Conservation (phyloP, 768 basidiomycete species). For the Asterophora parasitica region DNA sequence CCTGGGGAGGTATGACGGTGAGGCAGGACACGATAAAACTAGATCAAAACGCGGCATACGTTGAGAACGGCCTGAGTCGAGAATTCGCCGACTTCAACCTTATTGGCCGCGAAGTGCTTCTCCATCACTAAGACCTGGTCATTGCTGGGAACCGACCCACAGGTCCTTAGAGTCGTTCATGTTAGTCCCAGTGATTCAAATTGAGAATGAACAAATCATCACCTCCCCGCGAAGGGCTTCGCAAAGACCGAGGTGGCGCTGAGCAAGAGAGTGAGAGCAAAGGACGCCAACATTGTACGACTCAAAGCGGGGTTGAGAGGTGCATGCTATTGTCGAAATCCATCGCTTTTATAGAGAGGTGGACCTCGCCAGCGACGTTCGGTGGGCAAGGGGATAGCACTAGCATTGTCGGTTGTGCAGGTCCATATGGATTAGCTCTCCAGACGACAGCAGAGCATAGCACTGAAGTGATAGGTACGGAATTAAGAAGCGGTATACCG, state of each 20-base stretch:
- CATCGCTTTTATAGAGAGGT: constrained; percentile 5
- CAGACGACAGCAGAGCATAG: constrained; percentile 3
- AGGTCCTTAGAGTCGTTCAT: constrained; percentile 21
- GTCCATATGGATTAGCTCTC: constrained; percentile 1
- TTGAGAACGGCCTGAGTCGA: constrained; percentile 15
- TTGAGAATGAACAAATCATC: not conserved
- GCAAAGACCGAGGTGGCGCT: constrained; percentile 25
- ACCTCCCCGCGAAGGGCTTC: constrained; percentile 24
- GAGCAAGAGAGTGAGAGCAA: constrained; percentile 24
- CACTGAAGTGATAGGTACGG: constrained; percentile 5
- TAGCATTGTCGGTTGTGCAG: not conserved
- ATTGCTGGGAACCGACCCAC: constrained; percentile 34
- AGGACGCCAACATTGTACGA: constrained; percentile 23
- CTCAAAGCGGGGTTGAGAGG: constrained; percentile 8
- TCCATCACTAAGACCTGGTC: constrained; percentile 32
- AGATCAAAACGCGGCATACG: constrained; percentile 7
- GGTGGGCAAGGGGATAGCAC: constrained; percentile 5
- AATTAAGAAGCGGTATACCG: constrained; percentile 12
- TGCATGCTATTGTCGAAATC: not conserved
- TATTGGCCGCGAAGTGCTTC: constrained; percentile 37
- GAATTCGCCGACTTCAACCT: constrained; percentile 21
- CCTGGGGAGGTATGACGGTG: constrained; percentile 13
- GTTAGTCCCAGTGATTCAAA: not conserved
- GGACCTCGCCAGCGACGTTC: not conserved
- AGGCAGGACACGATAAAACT: not conserved